A percentile compares a stretch with the other conserved stretches of the same genome.
Evolutionary conservation across 768 basidiomycete genomes (phyloP).

Genomic region (button mushroom (Agaricus bisporus)): DNA sequence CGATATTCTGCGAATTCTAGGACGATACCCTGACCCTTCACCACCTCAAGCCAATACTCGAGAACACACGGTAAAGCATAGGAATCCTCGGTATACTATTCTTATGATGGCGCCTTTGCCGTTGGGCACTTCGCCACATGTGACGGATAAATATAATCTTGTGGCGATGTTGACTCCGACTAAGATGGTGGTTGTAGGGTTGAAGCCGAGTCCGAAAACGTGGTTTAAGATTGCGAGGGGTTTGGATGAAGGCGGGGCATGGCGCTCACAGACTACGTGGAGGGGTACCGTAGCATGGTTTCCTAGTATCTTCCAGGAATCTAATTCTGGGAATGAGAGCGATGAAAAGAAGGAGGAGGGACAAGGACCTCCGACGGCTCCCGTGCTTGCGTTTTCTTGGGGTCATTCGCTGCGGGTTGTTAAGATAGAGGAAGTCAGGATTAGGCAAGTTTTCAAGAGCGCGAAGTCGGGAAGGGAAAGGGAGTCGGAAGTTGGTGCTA

Average conservation of each 20-base stretch:
- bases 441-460: slow-evolving; percentile 43
- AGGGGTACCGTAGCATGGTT: slow-evolving; percentile 79
- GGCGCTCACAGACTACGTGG: slow-evolving; percentile 39
- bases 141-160: slow-evolving; percentile 74
- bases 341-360: slow-evolving; percentile 15
- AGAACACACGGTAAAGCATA: slow-evolving; percentile 31
- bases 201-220: slow-evolving; percentile 88
- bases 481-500: slow-evolving; percentile 55
- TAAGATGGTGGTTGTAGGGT: slow-evolving; percentile 88
- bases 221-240: slow-evolving; percentile 77
- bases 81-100: slow-evolving; percentile 56
- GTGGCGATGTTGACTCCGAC: slow-evolving; percentile 83
- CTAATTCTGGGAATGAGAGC: neutral
- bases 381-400: slow-evolving; percentile 84
- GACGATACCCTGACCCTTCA: slow-evolving; percentile 67
- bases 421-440: slow-evolving; percentile 53
- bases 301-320: slow-evolving; percentile 44
- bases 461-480: slow-evolving; percentile 53
- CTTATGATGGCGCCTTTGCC: slow-evolving; percentile 81
- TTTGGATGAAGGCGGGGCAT: slow-evolving; percentile 35
- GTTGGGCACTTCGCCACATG: slow-evolving; percentile 63
- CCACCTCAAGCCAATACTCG: slow-evolving; percentile 12
- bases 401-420: slow-evolving; percentile 61
- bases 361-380: slow-evolving; percentile 31
- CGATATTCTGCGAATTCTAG: slow-evolving; percentile 89